Evolutionary conservation across 495 filamentous ascomycete genomes (phyloP).

Genomic region (Aspergillus homomorphus): DNA sequence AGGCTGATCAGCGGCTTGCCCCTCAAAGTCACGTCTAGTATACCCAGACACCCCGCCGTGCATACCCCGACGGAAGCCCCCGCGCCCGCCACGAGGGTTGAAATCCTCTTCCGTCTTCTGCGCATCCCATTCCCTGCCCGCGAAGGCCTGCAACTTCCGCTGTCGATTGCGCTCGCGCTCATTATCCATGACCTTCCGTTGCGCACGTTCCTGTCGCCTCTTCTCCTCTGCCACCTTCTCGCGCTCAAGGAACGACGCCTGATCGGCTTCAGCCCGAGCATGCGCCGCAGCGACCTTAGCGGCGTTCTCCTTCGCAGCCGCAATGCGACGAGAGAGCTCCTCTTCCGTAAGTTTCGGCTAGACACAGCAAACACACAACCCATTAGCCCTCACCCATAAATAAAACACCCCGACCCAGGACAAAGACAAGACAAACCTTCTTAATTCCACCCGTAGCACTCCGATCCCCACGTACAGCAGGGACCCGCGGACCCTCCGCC

Average conservation of each 20-base stretch:
- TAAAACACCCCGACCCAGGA: slow-evolving; percentile 1
- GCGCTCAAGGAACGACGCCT: slow-evolving; percentile 62
- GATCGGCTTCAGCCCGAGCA: slow-evolving; percentile 64
- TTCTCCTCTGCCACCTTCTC: slow-evolving; percentile 57
- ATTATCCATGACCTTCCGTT: slow-evolving; percentile 59
- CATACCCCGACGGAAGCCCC: slow-evolving; percentile 52
- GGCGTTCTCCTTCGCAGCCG: slow-evolving; percentile 57
- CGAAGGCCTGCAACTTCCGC: slow-evolving; percentile 64
- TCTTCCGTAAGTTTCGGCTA: slow-evolving; percentile 67
- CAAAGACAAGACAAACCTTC: slow-evolving; percentile 48
- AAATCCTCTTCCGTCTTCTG: slow-evolving; percentile 67
- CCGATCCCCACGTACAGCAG: slow-evolving; percentile 65
- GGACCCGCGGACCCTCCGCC: slow-evolving; percentile 35
- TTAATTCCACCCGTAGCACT: slow-evolving; percentile 63
- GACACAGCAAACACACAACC: slow-evolving; percentile 13
- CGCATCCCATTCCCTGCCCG: slow-evolving; percentile 72
- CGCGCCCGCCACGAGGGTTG: slow-evolving; percentile 43
- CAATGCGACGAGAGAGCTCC: slow-evolving; percentile 59
- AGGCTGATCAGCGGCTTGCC: slow-evolving; percentile 16
- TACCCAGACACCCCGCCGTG: slow-evolving; percentile 56
- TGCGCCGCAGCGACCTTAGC: slow-evolving; percentile 57
- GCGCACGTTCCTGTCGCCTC: slow-evolving; percentile 52
- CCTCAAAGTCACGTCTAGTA: slow-evolving; percentile 33
- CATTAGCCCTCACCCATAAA: neutral
- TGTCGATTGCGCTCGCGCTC: slow-evolving; percentile 71